Evolutionary conservation across 2,329 filamentous ascomycete genomes (phyloP), one percentile per base, ranked within the genome.

Genomic region (Fusarium irregulare): DNA sequence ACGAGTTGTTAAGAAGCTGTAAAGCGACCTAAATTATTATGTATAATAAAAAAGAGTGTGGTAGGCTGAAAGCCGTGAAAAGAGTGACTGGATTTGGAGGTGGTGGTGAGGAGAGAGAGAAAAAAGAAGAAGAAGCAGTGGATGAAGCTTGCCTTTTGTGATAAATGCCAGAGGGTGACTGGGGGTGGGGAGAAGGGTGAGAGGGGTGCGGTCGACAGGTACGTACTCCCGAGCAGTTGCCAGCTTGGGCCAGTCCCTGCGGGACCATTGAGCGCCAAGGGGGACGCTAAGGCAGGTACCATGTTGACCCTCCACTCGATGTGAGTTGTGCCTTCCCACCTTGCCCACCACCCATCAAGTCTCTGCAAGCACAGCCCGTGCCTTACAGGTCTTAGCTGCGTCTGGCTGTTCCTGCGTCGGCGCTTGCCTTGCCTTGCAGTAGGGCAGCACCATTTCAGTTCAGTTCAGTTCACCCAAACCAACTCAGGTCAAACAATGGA

Each of bases 41-140:
- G 56, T 60, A 70, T 61, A 66, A 70, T 61, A 67, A 47, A 72
- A 78, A 78, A 75, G 77, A 78, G 66, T 67, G 78, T 78, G 72
- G 71, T 70, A 70, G 76, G 77, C 75, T 66, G 27, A 56, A 74
- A 71, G 72, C 73, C 69, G 64, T 40, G 11, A 64, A 76, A 73
- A 74, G 77, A 78, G 66, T 73, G 77, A 79, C 75, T 77, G 72
- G 75, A 34, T 73, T 71, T 76, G 74, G 68, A 42, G 74, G 64
- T 67, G 68, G 60, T 68, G 68, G 68, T 66, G 66, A 66, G 60
- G 63, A 62, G 56, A 70, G 64, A 66, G 60, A 62, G 56, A 58
- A 55, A 70, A 64, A 64, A 44, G 50, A 48, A 53, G 40, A 44
- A 51, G 60, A 69, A 46, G 50, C 51, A 63, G 53, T 61, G 63